phyloP scores from a whole-genome alignment of 2,329 filamentous ascomycete genomes.

The Sphaerulina vaccinii region DNA sequence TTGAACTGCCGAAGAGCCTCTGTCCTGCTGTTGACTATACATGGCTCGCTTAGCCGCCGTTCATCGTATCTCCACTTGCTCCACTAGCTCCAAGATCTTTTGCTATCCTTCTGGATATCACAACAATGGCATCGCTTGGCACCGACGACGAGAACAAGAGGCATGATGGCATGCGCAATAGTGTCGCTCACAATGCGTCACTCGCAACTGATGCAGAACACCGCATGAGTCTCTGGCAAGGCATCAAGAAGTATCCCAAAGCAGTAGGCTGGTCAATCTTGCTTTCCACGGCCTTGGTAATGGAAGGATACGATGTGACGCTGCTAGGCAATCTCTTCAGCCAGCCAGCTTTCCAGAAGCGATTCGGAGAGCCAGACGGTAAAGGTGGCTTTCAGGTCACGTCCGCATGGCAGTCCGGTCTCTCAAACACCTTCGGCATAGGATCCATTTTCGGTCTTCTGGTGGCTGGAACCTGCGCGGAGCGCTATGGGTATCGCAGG shows the following conservation, averaged over 20 bases:
- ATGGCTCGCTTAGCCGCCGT: too few species aligned
- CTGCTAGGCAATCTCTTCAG: constrained; percentile 57
- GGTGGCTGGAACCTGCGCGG: constrained; percentile 64
- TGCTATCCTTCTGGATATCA: not conserved
- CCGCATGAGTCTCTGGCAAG: constrained; percentile 38
- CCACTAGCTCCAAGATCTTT: too few species aligned
- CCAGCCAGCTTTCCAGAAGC: constrained; percentile 32
- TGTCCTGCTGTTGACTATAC: too few species aligned
- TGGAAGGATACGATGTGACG: constrained; percentile 46
- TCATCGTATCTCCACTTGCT: not conserved
- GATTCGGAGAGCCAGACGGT: constrained; percentile 41
- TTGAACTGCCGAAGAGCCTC: too few species aligned
- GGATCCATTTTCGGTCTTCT: constrained; percentile 67
- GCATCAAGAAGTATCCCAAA: constrained; percentile 35
- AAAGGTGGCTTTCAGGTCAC: constrained; percentile 49
- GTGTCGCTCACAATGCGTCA: constrained; percentile 31
- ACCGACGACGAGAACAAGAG: not conserved
- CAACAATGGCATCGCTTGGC: not conserved
- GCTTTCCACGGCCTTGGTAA: constrained; percentile 40
- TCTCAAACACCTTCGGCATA: constrained; percentile 56
- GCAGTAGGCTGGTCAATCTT: constrained; percentile 42
- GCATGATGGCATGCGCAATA: not conserved
- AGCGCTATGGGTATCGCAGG: constrained; percentile 45
- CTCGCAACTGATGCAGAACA: constrained; percentile 35
- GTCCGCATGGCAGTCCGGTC: constrained; percentile 57